Evolutionary conservation across 2,329 filamentous ascomycete genomes (phyloP).

Genomic region (Ophiostoma populinum): DNA sequence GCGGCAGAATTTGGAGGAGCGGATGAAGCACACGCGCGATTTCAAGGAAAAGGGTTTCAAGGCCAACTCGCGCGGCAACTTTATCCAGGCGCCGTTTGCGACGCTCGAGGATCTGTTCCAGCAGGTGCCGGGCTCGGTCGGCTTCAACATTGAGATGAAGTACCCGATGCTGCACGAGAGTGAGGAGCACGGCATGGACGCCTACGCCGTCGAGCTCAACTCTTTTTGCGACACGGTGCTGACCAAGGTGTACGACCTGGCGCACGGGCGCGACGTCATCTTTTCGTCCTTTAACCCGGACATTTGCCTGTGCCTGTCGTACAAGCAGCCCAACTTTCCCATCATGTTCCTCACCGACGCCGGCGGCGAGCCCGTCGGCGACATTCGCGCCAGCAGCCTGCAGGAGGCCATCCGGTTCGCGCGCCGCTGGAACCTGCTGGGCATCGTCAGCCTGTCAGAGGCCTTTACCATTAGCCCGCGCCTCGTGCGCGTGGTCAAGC

Average conservation of each 20-base stretch:
- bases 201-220: conserved; percentile 88
- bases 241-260: conserved; percentile 73
- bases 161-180: conserved; percentile 96
- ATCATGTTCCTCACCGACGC: conserved; percentile 90
- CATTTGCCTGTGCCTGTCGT: conserved; percentile 80
- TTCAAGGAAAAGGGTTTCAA: conserved; percentile 94
- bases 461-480: conserved; percentile 79
- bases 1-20: conserved; percentile 43
- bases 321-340: conserved; percentile 94
- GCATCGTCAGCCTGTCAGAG: conserved; percentile 77
- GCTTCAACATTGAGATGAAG: conserved; percentile 96
- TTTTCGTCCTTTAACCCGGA: conserved; percentile 97
- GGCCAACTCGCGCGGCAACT: conserved; percentile 80
- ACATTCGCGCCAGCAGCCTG: conserved; percentile 76
- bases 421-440: conserved; percentile 82
- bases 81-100: conserved; percentile 90
- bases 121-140: conserved; percentile 63
- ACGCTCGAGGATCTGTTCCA: conserved; percentile 87
- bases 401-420: conserved; percentile 95
- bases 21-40: conserved; percentile 93
- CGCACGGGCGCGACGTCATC: conserved; percentile 72
- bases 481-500: conserved; percentile 83
- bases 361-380: conserved; percentile 63
- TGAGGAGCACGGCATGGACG: conserved; percentile 92
- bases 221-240: conserved; percentile 91